Base-by-base conservation (phyloP, 2,329 filamentous ascomycete species). In the Colletotrichum spaethianum region DNA sequence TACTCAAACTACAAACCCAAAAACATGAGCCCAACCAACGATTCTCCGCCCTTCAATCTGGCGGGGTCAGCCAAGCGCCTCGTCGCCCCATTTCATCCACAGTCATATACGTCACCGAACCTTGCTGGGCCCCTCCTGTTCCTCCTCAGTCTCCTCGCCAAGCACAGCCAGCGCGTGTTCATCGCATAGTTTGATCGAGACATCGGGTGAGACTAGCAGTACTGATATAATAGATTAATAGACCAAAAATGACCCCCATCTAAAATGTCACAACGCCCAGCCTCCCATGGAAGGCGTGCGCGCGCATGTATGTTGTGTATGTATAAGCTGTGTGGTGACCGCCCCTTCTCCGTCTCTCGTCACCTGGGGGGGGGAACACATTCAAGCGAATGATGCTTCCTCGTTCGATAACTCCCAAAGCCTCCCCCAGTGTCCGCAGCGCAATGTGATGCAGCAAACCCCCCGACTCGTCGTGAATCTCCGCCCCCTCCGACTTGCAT, bases 201-300 rank as follows among this genome's bases (percentile, higher is more conserved):
- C 23, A 5, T 28, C 9, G 1, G 31, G 40, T 9, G 31, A 36
- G 8, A 26, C 8, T 11, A 18, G n/a, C 12, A 52, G 33, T 28
- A 44, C 16, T 38, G 31, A 63, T 38, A 14, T 14, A 18, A n/a
- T 63, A n/a, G 26, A 52, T 63, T 63, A 40, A 48, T 52, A 52
- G 36, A 52, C 26, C 28, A 12, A 33, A 50, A 50, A 52, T 23
- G 4, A 26, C 18, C 23, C 44, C 23, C 44, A 50, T 63, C 44
- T 63, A 63, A 40, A 38, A 50, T 50, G 16, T 40, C 11, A 44
- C 60, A 11, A 40, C 60, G 60, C 60, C 59, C 31, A 26, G 46
- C 44, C 60, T 50, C 20, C 16, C 9, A 5, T 12, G 3, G 23
- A 52, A 50, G 31, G 59, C 59, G 5, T 40, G 23, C 23, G 53